phyloP scores from a whole-genome alignment of 2,329 filamentous ascomycete species.

The Exophiala sp. region DNA sequence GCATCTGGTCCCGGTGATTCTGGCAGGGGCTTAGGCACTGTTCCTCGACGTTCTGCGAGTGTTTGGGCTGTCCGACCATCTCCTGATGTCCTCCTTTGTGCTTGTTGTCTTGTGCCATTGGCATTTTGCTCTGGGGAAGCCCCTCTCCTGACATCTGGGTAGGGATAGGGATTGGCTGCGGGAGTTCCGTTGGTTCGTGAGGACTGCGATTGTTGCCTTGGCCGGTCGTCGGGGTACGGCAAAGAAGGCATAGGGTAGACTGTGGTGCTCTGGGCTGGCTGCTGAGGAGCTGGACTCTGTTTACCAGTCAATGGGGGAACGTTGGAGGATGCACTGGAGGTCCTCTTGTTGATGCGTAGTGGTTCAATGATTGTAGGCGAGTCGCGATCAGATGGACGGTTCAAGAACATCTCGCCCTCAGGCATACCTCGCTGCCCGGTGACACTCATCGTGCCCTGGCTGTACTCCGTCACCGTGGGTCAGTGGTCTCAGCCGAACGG shows the following conservation, averaged over 20 bases:
- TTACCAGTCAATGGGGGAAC: conserved; percentile 35
- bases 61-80: conserved; percentile 55
- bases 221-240: conserved; percentile 68
- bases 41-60: conserved; percentile 77
- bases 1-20: conserved; percentile 74
- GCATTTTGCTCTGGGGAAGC: conserved; percentile 25
- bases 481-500: not conserved
- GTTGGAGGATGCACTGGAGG: conserved; percentile 55
- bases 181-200: conserved; percentile 34
- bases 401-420: conserved; percentile 80
- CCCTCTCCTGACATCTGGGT: conserved; percentile 40
- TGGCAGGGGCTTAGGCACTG: conserved; percentile 73
- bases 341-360: conserved; percentile 76
- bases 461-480: not conserved
- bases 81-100: conserved; percentile 42
- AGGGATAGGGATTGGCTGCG: conserved; percentile 40
- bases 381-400: conserved; percentile 50
- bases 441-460: conserved; percentile 41
- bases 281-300: conserved; percentile 39
- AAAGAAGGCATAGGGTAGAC: conserved; percentile 66
- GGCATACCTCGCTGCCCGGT: conserved; percentile 59
- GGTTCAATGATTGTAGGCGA: conserved; percentile 75
- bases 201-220: conserved; percentile 36
- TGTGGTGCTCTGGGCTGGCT: conserved; percentile 55
- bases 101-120: conserved; percentile 28